A percentile compares a stretch with the other conserved stretches of the same genome.
Evolutionary conservation across 2,329 filamentous ascomycete species (phyloP).

Genomic region (Alternaria consortialis): DNA sequence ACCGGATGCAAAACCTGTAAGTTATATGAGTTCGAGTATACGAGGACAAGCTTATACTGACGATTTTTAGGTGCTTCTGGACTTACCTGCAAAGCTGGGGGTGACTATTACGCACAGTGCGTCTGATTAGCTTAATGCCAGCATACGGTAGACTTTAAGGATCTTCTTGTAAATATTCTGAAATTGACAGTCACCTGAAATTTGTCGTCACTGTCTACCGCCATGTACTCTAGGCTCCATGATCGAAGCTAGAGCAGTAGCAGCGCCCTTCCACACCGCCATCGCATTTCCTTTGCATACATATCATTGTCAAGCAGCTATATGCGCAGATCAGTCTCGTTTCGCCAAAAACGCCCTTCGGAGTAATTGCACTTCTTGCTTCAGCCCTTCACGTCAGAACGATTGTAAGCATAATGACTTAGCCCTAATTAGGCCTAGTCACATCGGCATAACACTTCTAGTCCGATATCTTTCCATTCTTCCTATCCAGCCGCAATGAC

Average conservation of each 20-base stretch:
- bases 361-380: background rate
- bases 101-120: constrained; percentile 15
- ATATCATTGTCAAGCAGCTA: background rate
- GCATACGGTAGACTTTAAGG: background rate
- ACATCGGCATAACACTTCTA: background rate
- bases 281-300: background rate
- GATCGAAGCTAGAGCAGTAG: background rate
- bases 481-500: background rate
- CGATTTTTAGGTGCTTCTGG: constrained; percentile 10
- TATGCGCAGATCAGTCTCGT: background rate
- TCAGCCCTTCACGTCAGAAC: background rate
- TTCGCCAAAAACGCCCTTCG: background rate
- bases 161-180: constrained; percentile 1
- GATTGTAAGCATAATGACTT: background rate
- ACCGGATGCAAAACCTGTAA: constrained; percentile 17
- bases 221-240: constrained; percentile 7
- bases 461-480: background rate
- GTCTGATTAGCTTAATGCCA: background rate
- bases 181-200: background rate
- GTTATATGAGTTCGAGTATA: background rate
- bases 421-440: background rate
- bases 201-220: background rate
- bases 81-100: constrained; percentile 8
- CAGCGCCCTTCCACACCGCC: background rate
- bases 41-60: background rate